These are phyloP conservation scores for Mycena pura DNA, from an alignment of 768 basidiomycete genomes.

Conservation along the genomic window DNA sequence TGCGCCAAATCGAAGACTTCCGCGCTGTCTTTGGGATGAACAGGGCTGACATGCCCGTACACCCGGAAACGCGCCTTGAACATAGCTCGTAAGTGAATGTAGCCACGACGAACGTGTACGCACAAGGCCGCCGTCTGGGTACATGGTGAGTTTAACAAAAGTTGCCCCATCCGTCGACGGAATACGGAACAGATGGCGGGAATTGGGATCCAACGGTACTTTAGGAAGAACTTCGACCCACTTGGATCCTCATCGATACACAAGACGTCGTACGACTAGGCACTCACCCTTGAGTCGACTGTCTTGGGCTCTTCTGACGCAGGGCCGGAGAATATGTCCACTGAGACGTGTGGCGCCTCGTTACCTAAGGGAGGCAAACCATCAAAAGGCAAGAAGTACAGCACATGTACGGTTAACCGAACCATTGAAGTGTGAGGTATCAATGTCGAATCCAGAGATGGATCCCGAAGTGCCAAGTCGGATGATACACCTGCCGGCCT, in stretches of 20 bases:
- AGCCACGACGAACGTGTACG: conserved; percentile 36
- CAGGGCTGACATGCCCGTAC: conserved; percentile 79
- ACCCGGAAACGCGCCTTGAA: conserved; percentile 92
- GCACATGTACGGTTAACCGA: conserved; percentile 23
- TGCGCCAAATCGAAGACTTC: conserved; percentile 84
- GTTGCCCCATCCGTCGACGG: conserved; percentile 59
- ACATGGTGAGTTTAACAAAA: conserved; percentile 92
- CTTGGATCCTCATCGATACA: conserved; percentile 43
- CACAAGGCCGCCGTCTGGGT: conserved; percentile 97
- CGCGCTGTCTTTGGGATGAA: conserved; percentile 56
- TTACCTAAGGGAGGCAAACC: conserved; percentile 59
- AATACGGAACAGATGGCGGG: conserved; percentile 88
- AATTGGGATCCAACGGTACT: conserved; percentile 78
- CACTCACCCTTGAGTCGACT: conserved; percentile 61
- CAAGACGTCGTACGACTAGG: neutral
- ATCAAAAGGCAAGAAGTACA: conserved; percentile 7
- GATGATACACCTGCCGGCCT: conserved; percentile 78
- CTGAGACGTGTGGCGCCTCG: conserved; percentile 83
- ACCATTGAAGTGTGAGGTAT: conserved; percentile 96
- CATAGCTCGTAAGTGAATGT: conserved; percentile 3
- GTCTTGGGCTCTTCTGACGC: conserved; percentile 50
- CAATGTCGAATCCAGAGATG: conserved; percentile 87
- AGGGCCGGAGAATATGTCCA: conserved; percentile 62
- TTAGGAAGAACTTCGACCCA: conserved; percentile 85
- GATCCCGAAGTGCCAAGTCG: conserved; percentile 80